phyloP scores from a whole-genome alignment of 2,329 filamentous ascomycete species.

The Cordyceps javanica region DNA sequence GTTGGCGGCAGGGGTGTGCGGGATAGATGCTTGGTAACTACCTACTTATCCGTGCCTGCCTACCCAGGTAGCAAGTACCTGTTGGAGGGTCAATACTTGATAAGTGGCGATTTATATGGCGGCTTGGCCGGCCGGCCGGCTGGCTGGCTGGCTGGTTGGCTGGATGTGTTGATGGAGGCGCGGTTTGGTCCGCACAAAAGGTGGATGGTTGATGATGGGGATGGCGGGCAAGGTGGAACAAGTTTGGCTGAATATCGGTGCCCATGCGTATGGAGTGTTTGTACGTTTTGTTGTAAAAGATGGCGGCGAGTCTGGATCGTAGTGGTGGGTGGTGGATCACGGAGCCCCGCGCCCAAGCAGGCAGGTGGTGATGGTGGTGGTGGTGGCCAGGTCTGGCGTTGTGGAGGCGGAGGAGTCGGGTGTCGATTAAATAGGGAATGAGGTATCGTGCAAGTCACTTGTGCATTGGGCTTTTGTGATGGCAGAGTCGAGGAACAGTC shows the following conservation, averaged over 20 bases:
- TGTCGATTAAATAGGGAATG: no score
- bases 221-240: neutral
- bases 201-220: neutral
- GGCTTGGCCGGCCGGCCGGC: no score
- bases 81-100: neutral
- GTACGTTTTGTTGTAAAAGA: neutral
- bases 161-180: neutral
- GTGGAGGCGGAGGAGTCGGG: neutral
- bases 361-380: neutral
- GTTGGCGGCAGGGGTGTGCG: neutral
- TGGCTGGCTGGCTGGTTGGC: neutral
- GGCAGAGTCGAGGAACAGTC: no score
- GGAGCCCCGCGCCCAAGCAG: neutral
- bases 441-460: neutral
- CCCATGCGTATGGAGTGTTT: neutral
- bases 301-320: neutral
- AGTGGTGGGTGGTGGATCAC: neutral
- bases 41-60: no score
- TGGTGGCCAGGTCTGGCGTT: no score
- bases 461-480: no score
- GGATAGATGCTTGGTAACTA: no score
- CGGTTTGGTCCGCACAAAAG: neutral
- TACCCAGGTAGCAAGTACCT: no score
- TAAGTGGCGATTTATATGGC: no score
- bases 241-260: neutral